phyloP scores from a whole-genome alignment of 2,329 filamentous ascomycete genomes.

The Talaromyces marneffei region DNA sequence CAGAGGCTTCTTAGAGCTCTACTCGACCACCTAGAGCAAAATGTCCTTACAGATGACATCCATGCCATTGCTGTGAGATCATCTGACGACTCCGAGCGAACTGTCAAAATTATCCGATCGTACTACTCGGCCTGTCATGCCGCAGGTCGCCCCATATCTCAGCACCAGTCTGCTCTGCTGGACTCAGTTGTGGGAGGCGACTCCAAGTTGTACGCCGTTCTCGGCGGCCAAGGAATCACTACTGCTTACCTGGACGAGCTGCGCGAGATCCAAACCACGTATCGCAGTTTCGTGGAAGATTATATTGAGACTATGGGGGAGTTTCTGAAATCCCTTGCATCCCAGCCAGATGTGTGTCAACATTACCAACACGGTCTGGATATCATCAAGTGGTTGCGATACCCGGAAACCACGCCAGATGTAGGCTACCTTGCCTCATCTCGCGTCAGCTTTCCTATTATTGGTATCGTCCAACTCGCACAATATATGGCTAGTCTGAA shows the following conservation, averaged over 20 bases:
- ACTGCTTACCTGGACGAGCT: background rate
- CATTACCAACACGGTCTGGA: slow-evolving; percentile 93
- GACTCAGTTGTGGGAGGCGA: background rate
- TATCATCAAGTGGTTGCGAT: slow-evolving; percentile 85
- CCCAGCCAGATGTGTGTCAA: slow-evolving; percentile 39
- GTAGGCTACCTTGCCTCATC: slow-evolving; percentile 90
- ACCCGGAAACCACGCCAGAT: slow-evolving; percentile 83
- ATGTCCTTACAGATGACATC: background rate
- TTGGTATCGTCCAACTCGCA: slow-evolving; percentile 88
- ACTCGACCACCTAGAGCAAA: background rate
- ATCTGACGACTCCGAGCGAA: background rate
- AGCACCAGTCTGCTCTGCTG: background rate
- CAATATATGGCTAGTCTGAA: slow-evolving; percentile 94
- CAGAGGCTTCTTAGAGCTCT: background rate
- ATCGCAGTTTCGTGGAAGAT: background rate
- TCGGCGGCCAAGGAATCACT: background rate
- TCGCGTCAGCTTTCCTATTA: slow-evolving; percentile 90
- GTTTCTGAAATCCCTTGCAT: background rate
- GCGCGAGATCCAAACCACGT: background rate
- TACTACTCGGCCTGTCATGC: background rate
- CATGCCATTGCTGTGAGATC: background rate
- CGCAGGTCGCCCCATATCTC: background rate
- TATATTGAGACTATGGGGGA: background rate
- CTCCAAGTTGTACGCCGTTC: background rate
- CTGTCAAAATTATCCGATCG: background rate